phyloP scores from a whole-genome alignment of 441 rosid genomes.

The Gossypium trilobum region DNA sequence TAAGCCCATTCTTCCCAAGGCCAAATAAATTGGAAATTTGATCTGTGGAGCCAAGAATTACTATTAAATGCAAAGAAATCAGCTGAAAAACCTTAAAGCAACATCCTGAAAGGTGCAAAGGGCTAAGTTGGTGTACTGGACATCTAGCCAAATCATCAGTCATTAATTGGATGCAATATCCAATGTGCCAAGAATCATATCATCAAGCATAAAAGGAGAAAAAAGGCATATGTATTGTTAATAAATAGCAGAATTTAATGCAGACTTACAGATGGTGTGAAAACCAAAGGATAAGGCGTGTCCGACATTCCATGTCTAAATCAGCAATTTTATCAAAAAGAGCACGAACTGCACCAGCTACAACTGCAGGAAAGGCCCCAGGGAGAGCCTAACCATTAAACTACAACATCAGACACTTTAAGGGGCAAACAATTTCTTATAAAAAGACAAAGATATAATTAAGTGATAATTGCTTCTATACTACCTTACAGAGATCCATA shows the following conservation, averaged over 20 bases:
- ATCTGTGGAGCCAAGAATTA: conserved; percentile 39
- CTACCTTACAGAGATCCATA: conserved; percentile 98
- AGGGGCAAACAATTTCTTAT: not conserved
- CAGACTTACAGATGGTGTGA: conserved; percentile 91
- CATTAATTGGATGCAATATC: not conserved
- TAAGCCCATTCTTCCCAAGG: conserved; percentile 99
- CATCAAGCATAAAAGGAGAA: not conserved
- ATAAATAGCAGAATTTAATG: not conserved
- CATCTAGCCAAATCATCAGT: not conserved
- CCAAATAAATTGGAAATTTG: conserved; percentile 98
- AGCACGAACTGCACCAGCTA: conserved; percentile 96
- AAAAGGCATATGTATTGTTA: not conserved
- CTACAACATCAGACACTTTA: conserved; percentile 22
- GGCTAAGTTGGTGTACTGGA: not conserved
- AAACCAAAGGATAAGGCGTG: conserved; percentile 93
- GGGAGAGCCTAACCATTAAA: conserved; percentile 82
- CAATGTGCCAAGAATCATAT: not conserved
- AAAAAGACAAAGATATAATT: not conserved
- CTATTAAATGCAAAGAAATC: conserved; percentile 5
- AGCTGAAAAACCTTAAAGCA: not conserved
- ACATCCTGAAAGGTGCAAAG: not conserved
- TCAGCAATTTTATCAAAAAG: conserved; percentile 92
- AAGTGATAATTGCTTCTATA: conserved; percentile 6
- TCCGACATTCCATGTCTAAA: conserved; percentile 92
- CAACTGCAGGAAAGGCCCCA: conserved; percentile 99